These are phyloP conservation scores for Starmerella vaccinii DNA, from an alignment of 805 yeast species.

Conservation along the genomic window DNA sequence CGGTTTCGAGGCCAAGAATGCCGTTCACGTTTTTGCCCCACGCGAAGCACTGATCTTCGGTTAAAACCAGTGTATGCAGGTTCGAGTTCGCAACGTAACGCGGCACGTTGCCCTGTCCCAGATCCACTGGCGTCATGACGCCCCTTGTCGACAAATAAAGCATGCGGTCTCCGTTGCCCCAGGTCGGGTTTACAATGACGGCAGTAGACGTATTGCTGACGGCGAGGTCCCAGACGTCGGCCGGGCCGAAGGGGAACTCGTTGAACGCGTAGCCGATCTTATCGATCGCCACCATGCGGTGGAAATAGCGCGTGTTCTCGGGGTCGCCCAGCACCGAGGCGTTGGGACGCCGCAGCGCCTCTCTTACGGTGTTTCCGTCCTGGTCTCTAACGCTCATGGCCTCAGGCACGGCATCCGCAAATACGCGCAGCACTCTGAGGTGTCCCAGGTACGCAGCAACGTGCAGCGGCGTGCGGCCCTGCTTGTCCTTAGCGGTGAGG, in stretches of 20 bases:
- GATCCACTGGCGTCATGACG: not conserved
- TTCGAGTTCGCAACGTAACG: constrained; percentile 15
- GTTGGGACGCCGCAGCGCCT: constrained; percentile 17
- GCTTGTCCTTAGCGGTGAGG: constrained; percentile 20
- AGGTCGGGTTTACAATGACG: constrained; percentile 10
- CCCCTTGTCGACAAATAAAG: not conserved
- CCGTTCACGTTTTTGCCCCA: constrained; percentile 25
- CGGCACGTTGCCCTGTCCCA: constrained; percentile 4
- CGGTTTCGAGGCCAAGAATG: constrained; percentile 21
- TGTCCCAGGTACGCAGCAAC: constrained; percentile 24
- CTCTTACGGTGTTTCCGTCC: constrained; percentile 16
- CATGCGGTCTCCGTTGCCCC: not conserved
- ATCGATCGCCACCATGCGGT: constrained; percentile 10
- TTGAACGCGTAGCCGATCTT: constrained; percentile 2
- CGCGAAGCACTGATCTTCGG: constrained; percentile 20
- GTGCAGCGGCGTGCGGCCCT: constrained; percentile 25
- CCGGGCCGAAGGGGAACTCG: constrained; percentile 10
- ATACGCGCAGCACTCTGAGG: constrained; percentile 15
- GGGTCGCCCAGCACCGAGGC: constrained; percentile 11
- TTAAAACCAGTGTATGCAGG: constrained; percentile 18
- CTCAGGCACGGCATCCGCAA: constrained; percentile 22
- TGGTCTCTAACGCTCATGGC: constrained; percentile 16
- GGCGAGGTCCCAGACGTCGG: constrained; percentile 20
- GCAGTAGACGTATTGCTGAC: constrained; percentile 11
- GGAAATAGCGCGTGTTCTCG: constrained; percentile 1